Percentiles rank a stretch among this genome's conserved stretches.
These are phyloP conservation scores for Hydnomerulius pinastri DNA, from an alignment of 768 basidiomycete species.

Conservation along the genomic window DNA sequence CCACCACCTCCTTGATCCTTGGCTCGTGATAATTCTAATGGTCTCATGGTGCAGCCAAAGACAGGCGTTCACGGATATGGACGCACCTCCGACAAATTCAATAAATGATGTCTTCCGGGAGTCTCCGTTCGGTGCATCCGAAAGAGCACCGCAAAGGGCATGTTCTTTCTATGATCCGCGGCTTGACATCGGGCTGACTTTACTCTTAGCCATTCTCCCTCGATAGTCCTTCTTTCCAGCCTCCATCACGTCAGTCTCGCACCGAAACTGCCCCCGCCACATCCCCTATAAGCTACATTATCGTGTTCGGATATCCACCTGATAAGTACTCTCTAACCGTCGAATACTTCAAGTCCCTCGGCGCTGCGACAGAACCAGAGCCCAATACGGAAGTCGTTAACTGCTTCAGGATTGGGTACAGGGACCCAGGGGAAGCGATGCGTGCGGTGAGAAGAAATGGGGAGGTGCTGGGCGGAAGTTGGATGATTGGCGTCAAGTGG, in stretches of 20 bases:
- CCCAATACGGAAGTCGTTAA: constrained; percentile 70
- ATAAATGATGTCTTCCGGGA: constrained; percentile 76
- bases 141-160: constrained; percentile 23
- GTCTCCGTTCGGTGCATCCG: constrained; percentile 31
- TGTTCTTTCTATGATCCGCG: constrained; percentile 4
- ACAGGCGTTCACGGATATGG: constrained; percentile 69
- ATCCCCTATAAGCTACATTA: constrained; percentile 56
- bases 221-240: constrained; percentile 17
- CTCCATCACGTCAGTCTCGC: constrained; percentile 20
- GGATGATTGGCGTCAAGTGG: constrained; percentile 89
- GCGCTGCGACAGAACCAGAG: constrained; percentile 68
- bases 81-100: constrained; percentile 77
- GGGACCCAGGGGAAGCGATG: constrained; percentile 69
- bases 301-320: constrained; percentile 88
- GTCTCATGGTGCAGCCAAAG: constrained; percentile 45
- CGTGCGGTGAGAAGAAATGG: constrained; percentile 83
- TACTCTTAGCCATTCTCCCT: constrained; percentile 21
- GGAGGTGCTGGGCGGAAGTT: constrained; percentile 69
- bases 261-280: constrained; percentile 29
- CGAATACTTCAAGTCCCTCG: constrained; percentile 76
- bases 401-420: constrained; percentile 80
- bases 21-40: constrained; percentile 7
- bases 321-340: constrained; percentile 73
- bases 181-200: background rate
- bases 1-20: background rate